Conservation (phyloP, 768 basidiomycete genomes). For the Trametes cinnabarina region DNA sequence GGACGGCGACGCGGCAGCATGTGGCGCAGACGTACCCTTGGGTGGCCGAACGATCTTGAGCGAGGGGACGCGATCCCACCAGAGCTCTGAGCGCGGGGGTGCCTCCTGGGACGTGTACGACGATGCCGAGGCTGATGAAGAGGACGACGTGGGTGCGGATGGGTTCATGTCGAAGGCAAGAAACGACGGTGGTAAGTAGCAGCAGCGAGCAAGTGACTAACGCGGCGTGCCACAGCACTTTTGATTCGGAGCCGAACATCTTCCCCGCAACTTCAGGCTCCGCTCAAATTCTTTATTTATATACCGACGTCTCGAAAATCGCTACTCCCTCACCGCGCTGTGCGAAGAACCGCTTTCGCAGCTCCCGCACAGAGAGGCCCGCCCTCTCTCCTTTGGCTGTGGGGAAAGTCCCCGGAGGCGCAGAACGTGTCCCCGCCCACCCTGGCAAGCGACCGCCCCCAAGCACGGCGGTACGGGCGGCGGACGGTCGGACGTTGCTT, state of each 20-base stretch:
- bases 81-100: constrained; percentile 13
- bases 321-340: neutral
- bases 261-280: neutral
- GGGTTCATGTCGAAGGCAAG: neutral
- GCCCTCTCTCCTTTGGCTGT: constrained; percentile 58
- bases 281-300: neutral
- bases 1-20: neutral
- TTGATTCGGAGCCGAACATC: neutral
- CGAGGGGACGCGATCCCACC: constrained; percentile 24
- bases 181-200: neutral
- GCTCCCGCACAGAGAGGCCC: constrained; percentile 66
- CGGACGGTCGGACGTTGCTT: constrained; percentile 39
- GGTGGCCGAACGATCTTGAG: constrained; percentile 27
- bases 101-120: constrained; percentile 10
- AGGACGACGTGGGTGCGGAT: neutral
- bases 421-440: constrained; percentile 56
- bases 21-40: constrained; percentile 15
- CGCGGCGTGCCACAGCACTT: neutral
- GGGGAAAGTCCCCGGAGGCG: constrained; percentile 94
- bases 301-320: neutral
- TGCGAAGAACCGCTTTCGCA: constrained; percentile 82
- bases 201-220: neutral
- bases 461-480: constrained; percentile 65
- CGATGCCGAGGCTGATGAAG: neutral
- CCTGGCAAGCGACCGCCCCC: constrained; percentile 72